These are phyloP conservation scores for Scalesia atractyloides DNA, from an alignment of 129 eudicot species.

Conservation along the genomic window DNA sequence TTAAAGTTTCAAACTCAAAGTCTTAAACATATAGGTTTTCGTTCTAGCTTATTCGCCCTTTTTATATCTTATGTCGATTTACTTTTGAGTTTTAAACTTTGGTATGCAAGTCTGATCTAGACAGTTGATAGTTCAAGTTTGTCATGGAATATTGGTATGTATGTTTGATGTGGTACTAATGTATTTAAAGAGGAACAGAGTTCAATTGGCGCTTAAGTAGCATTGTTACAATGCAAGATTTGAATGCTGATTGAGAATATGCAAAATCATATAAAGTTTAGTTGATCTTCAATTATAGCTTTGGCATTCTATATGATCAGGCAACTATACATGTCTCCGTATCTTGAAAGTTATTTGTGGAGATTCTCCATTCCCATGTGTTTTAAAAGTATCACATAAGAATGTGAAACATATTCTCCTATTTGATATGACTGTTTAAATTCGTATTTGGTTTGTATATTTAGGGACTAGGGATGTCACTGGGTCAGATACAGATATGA, in stretches of 20 bases:
- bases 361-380: not conserved
- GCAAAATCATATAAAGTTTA: not conserved
- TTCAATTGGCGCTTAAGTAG: not conserved
- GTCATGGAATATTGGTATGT: conserved; percentile 16
- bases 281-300: not conserved
- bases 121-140: conserved; percentile 17
- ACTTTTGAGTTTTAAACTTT: not conserved
- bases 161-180: not conserved
- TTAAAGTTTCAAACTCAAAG: conserved; percentile 19
- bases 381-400: not conserved
- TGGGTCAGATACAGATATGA: too few relatives aligned
- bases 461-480: too few relatives aligned
- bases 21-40: conserved; percentile 21
- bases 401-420: not conserved
- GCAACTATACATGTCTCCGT: not conserved
- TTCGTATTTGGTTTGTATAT: not conserved
- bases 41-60: conserved; percentile 12
- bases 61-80: not conserved
- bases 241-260: not conserved
- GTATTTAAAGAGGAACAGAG: not conserved
- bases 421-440: not conserved
- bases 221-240: not conserved
- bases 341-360: not conserved
- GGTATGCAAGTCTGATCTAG: conserved; percentile 24
- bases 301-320: not conserved